phyloP scores from a whole-genome alignment of 306 rosid genomes.

The Prosopis cineraria region DNA sequence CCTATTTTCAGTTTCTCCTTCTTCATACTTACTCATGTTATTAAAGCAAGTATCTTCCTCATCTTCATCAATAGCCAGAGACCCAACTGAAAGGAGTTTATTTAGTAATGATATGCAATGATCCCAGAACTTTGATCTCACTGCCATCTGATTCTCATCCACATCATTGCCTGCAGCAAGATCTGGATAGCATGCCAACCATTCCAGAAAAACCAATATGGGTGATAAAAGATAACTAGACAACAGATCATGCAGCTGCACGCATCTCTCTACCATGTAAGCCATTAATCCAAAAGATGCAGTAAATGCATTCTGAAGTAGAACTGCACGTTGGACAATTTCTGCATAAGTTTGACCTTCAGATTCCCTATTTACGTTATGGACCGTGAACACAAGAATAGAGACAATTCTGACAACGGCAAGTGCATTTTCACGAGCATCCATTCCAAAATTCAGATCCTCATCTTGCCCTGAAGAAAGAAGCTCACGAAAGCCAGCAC shows the following conservation, averaged over 20 bases:
- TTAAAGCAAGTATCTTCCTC: slow-evolving; percentile 82
- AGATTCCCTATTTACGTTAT: slow-evolving; percentile 71
- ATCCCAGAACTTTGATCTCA: slow-evolving; percentile 78
- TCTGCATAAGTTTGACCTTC: slow-evolving; percentile 90
- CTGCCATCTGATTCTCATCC: slow-evolving; percentile 61
- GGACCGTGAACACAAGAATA: slow-evolving; percentile 72
- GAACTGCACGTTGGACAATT: slow-evolving; percentile 85
- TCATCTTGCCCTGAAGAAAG: slow-evolving; percentile 73
- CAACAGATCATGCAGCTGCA: slow-evolving; percentile 64
- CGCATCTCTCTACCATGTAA: slow-evolving; percentile 70
- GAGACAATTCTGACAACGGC: slow-evolving; percentile 65
- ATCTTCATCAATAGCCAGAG: slow-evolving; percentile 51
- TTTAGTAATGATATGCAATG: slow-evolving; percentile 61
- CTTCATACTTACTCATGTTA: slow-evolving; percentile 82
- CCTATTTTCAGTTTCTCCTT: slow-evolving; percentile 85
- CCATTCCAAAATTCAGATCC: slow-evolving; percentile 58
- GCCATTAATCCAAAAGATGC: slow-evolving; percentile 85
- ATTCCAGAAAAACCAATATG: slow-evolving; percentile 79
- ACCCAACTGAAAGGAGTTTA: slow-evolving; percentile 55
- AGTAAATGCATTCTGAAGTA: slow-evolving; percentile 82
- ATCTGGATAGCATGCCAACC: slow-evolving; percentile 90
- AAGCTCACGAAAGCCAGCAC: slow-evolving; percentile 61
- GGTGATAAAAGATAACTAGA: slow-evolving; percentile 80
- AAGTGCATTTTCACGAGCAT: slow-evolving; percentile 63
- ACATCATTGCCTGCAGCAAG: slow-evolving; percentile 66